Evolutionary conservation across 2,329 filamentous ascomycete genomes (phyloP).

Genomic region (Aureobasidium sp.): DNA sequence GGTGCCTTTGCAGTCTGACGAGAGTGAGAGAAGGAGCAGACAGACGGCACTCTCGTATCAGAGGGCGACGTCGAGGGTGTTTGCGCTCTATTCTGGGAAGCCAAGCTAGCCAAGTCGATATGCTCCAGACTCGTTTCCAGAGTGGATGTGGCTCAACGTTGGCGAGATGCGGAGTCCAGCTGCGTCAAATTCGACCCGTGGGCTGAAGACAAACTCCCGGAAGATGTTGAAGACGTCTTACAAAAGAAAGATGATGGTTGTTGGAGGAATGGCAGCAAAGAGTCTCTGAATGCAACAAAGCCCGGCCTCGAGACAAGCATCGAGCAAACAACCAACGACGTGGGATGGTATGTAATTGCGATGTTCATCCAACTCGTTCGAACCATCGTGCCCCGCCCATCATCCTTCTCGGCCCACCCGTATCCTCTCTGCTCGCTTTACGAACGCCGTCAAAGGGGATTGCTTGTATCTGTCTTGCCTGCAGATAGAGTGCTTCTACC

Average conservation of each 20-base stretch:
- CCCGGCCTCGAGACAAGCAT: background rate
- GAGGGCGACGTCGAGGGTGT: background rate
- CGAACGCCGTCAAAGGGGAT: background rate
- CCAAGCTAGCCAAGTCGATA: constrained; percentile 1
- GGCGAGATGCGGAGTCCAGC: background rate
- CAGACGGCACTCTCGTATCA: background rate
- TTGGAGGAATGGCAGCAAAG: background rate
- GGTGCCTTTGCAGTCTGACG: background rate
- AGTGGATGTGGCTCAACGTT: background rate
- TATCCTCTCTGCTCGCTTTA: background rate
- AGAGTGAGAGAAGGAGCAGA: background rate
- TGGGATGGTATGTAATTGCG: background rate
- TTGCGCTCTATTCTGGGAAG: constrained; percentile 4
- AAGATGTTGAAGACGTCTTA: background rate
- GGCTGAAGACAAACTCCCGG: background rate
- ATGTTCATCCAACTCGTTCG: background rate
- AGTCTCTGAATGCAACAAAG: background rate
- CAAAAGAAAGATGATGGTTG: background rate
- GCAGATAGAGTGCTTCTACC: constrained; percentile 8
- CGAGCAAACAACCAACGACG: background rate
- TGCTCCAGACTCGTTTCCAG: constrained; percentile 9
- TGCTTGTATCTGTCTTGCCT: background rate
- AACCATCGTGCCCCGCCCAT: background rate
- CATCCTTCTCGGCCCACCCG: background rate
- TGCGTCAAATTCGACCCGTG: background rate